Percentiles rank a stretch among this genome's conserved stretches.
Evolutionary conservation across 306 rosid species (phyloP).

Genomic region (Gastrolobium villosum): DNA sequence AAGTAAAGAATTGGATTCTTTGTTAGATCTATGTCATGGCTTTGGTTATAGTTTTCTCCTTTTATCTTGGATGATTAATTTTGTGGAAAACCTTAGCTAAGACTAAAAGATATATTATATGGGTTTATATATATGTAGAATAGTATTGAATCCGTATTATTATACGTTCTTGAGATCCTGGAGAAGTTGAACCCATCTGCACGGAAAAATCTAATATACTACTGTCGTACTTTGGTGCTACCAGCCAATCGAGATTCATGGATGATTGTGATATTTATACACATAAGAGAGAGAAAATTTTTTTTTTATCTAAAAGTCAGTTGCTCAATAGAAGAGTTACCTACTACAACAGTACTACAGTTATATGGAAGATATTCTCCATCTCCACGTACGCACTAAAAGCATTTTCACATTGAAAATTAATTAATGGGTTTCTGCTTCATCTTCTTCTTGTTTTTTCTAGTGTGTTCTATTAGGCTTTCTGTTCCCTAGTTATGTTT

Average conservation of each 20-base stretch:
- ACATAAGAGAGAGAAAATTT: too few relatives aligned
- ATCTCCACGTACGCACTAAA: too few relatives aligned
- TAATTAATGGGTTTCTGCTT: background rate
- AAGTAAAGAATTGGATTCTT: background rate
- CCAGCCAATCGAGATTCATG: too few relatives aligned
- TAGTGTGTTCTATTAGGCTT: slow-evolving; percentile 2
- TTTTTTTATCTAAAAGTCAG: too few relatives aligned
- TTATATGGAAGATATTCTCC: too few relatives aligned
- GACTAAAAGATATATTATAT: background rate
- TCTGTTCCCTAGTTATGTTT: background rate
- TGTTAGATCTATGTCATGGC: slow-evolving; percentile 42
- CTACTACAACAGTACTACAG: too few relatives aligned
- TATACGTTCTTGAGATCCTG: background rate
- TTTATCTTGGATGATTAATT: background rate
- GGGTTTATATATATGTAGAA: background rate
- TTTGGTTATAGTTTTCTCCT: slow-evolving; percentile 10
- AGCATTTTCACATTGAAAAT: background rate
- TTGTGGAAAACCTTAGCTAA: slow-evolving; percentile 1
- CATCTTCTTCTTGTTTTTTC: background rate
- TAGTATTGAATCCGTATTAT: background rate
- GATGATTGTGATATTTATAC: too few relatives aligned
- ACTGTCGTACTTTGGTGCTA: too few relatives aligned
- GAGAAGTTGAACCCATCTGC: background rate
- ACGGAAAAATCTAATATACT: too few relatives aligned
- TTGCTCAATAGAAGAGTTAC: too few relatives aligned